Evolutionary conservation across 192 early-diverging fungal genomes (phyloP), one percentile per base, ranked within the genome.

Genomic region (Mortierella claussenii): DNA sequence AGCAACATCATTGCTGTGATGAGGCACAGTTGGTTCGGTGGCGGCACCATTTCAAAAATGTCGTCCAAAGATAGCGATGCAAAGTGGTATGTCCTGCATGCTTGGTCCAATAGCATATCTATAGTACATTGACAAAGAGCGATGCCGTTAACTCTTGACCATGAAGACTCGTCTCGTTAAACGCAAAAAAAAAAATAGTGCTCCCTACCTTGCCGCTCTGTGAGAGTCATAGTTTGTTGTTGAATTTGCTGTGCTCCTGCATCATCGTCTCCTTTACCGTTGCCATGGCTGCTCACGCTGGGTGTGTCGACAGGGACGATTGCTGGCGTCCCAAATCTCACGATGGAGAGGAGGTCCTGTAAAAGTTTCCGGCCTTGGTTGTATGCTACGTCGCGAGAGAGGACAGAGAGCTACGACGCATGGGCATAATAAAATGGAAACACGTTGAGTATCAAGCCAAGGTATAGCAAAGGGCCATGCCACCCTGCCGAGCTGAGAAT

Each of bases 51-150:
- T 4, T 61, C 45, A 5, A 76, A 62, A 17, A 76, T 76, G 32
- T 76, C 73, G 27, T 67, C 64, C 18, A 76, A 31, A 12, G 64
- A 66, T 6, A 76, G 26, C 15, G 73, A 67, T 0, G 73, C 57
- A 0, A 45, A 27, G 20, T 36, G 31, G 46, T 56, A 76, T 4
- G 65, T 55, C 45, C 62, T 76, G 26, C 65, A 76, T 0, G 73
- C 73, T 24, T 76, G 64, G n/a, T 49, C 56, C 9, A 76, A 53
- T 21, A 76, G 62, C 73, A 76, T 76, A 20, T 76, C 73, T 76
- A 76, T 1, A 23, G 13, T 20, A n/a, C n/a, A n/a, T n/a, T n/a
- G n/a, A n/a, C n/a, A n/a, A n/a, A n/a, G n/a, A n/a, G n/a, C n/a
- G n/a, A n/a, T n/a, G n/a, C n/a, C n/a, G n/a, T n/a, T n/a, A n/a